Evolutionary conservation across 1,139 yeast genomes (phyloP), one percentile per base, ranked within the genome.

Genomic region (Debaryomycetaceae sp.): DNA sequence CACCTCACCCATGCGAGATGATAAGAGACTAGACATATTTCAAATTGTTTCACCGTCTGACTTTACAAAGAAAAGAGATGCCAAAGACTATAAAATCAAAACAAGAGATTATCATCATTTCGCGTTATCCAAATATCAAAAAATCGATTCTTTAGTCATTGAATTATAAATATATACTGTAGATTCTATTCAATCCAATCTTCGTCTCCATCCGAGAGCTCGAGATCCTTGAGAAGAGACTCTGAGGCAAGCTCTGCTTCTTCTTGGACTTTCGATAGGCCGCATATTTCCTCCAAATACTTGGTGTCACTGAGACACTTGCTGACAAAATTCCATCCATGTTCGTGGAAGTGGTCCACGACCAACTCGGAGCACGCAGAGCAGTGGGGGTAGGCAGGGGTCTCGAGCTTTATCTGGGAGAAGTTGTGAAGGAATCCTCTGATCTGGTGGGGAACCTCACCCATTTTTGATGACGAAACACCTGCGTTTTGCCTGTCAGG

Each of bases 361-460:
- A 93, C 84, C 0, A 69, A 53, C 0, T 62, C 51, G 0, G 96
- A 87, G 56, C 99, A 93, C 0, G 93, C 99, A 0, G 97, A 84
- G 60, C 99, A 93, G 54, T 78, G 74, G 34, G 74, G 69, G 62
- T 86, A 93, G 24, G 83, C 82, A 0, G 90, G 89, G 0, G 96
- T 84, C 48, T 72, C 70, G 13, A 91, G 69, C 52, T 82, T 84
- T 48, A 83, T 62, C 9, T 81, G 83, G 36, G 78, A 78, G 56
- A 84, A 89, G 46, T 75, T 76, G 52, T 78, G 80, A 37, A 93
- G 64, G 56, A 84, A 91, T 0, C 98, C 98, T 49, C 99, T 72
- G 17, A 93, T 69, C 60, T 93, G 99, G 62, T 93, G 99, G 0
- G 97, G 96, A 2, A 84, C 66, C 2, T 75, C 77, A 1, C 97